Conservation (phyloP, 768 basidiomycete genomes). For the Cyclocybe aegerita region DNA sequence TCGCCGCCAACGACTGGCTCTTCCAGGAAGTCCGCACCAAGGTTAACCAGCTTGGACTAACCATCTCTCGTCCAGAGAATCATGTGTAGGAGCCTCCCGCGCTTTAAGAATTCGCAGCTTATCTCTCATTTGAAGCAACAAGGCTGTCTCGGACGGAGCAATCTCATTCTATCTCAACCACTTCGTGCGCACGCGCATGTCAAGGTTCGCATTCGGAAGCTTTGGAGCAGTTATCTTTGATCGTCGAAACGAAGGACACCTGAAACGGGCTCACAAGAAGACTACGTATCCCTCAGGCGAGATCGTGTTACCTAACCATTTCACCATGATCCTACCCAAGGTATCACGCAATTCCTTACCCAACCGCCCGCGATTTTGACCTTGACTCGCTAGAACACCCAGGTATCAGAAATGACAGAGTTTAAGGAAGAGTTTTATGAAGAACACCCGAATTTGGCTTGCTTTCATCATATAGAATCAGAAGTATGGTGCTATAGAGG, state of each 20-base stretch:
- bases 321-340: slow-evolving; percentile 38
- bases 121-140: slow-evolving; percentile 26
- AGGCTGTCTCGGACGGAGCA: slow-evolving; percentile 54
- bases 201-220: slow-evolving; percentile 48
- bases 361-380: neutral
- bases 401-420: slow-evolving; percentile 43
- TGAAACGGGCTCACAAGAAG: slow-evolving; percentile 26
- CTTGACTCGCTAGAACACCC: slow-evolving; percentile 35
- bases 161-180: slow-evolving; percentile 44
- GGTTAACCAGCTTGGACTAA: slow-evolving; percentile 37
- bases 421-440: slow-evolving; percentile 37
- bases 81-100: slow-evolving; percentile 43
- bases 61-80: slow-evolving; percentile 49
- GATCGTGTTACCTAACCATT: slow-evolving; percentile 39
- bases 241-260: slow-evolving; percentile 37
- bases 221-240: slow-evolving; percentile 37
- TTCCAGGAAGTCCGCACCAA: slow-evolving; percentile 38
- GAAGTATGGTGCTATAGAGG: slow-evolving; percentile 27
- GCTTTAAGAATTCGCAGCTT: neutral
- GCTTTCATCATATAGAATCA: slow-evolving; percentile 5
- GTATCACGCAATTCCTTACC: slow-evolving; percentile 21
- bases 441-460: slow-evolving; percentile 16
- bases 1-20: slow-evolving; percentile 59
- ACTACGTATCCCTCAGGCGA: slow-evolving; percentile 37
- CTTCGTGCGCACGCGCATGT: slow-evolving; percentile 46